Evolutionary conservation across 1,139 yeast species (phyloP).

Genomic region (Suhomyces maxii): DNA sequence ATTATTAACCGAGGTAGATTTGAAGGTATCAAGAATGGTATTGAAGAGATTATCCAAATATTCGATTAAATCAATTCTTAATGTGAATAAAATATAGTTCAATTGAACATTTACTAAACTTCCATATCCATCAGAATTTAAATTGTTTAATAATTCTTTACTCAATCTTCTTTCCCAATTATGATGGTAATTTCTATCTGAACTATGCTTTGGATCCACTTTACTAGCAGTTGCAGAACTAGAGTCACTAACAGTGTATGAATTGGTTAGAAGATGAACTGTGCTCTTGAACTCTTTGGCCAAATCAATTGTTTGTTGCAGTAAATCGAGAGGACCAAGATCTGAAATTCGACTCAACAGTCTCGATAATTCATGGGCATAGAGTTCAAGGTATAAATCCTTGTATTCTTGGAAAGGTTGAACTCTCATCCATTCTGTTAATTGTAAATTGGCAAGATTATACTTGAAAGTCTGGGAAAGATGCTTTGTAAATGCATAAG

Average conservation of each 20-base stretch:
- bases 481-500: constrained; percentile 11
- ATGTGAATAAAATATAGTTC: constrained; percentile 36
- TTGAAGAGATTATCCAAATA: constrained; percentile 20
- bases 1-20: background rate
- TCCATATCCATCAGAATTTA: constrained; percentile 27
- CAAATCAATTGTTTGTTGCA: constrained; percentile 9
- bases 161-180: constrained; percentile 30
- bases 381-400: constrained; percentile 19
- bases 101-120: constrained; percentile 37
- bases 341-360: constrained; percentile 11
- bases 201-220: background rate
- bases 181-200: constrained; percentile 7
- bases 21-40: constrained; percentile 7
- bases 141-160: constrained; percentile 23
- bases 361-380: constrained; percentile 11
- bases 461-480: constrained; percentile 14
- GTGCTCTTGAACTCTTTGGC: constrained; percentile 9
- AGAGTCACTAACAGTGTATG: constrained; percentile 9
- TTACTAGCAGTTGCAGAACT: constrained; percentile 1
- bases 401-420: constrained; percentile 38
- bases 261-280: constrained; percentile 2
- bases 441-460: constrained; percentile 26
- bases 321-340: constrained; percentile 4
- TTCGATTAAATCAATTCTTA: constrained; percentile 29
- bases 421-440: constrained; percentile 42